Evolutionary conservation across 495 filamentous ascomycete species (phyloP).

Genomic region (Astrothelium macrocarpum): DNA sequence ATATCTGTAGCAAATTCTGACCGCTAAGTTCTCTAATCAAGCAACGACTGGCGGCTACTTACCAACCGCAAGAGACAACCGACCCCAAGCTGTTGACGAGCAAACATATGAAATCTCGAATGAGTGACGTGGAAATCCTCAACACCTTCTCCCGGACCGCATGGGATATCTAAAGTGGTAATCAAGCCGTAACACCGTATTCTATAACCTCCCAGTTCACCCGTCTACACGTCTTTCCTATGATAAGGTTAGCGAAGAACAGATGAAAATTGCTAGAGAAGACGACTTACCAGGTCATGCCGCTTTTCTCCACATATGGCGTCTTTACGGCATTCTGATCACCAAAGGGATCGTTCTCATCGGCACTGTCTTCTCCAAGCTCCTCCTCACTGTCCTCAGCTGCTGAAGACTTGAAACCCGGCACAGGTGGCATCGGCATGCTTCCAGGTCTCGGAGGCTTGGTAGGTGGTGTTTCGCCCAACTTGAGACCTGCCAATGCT

Average conservation of each 20-base stretch:
- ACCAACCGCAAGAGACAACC: too few relatives aligned
- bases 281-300: constrained; percentile 45
- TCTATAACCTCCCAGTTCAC: not conserved
- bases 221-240: not conserved
- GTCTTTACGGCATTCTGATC: constrained; percentile 65
- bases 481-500: constrained; percentile 26
- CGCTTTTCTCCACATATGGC: constrained; percentile 43
- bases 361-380: constrained; percentile 42
- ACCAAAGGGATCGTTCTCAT: constrained; percentile 69
- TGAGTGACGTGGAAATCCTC: too few relatives aligned
- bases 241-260: not conserved
- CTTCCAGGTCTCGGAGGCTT: constrained; percentile 29
- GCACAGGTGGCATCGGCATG: constrained; percentile 33
- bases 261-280: not conserved
- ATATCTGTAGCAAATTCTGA: not conserved
- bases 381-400: constrained; percentile 33
- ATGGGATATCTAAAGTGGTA: not conserved
- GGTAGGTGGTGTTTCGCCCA: constrained; percentile 26
- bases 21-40: too few relatives aligned
- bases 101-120: too few relatives aligned
- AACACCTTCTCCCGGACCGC: not conserved
- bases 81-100: too few relatives aligned
- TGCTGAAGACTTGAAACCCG: constrained; percentile 28
- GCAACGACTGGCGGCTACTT: too few relatives aligned
- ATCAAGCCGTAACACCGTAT: not conserved